Evolutionary conservation across 768 basidiomycete species (phyloP).

Genomic region (Panaeolus papilionaceus): DNA sequence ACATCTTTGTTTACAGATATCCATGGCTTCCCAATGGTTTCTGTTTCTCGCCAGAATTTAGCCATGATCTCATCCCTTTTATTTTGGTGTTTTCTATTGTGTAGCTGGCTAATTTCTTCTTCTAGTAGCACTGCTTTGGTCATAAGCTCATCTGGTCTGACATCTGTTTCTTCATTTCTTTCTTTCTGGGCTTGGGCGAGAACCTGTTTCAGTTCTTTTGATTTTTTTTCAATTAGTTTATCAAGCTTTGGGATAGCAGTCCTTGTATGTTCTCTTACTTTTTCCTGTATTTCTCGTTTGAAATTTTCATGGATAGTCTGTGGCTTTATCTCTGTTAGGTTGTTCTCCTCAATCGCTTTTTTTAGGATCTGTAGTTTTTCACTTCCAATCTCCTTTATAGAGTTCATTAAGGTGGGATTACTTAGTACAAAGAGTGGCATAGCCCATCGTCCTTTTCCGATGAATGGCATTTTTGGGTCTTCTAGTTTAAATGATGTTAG

Average conservation of each 20-base stretch:
- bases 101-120: background rate
- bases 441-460: too few relatives aligned
- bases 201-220: background rate
- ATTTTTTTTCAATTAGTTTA: background rate
- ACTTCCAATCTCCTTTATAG: slow-evolving; percentile 8
- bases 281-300: slow-evolving; percentile 5
- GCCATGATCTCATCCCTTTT: background rate
- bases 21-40: slow-evolving; percentile 15
- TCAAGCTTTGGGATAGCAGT: slow-evolving; percentile 8
- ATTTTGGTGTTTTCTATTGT: background rate
- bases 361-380: background rate
- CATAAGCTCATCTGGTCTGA: background rate
- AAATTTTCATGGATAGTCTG: slow-evolving; percentile 8
- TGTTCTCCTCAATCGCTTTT: slow-evolving; percentile 15
- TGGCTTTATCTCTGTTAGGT: background rate
- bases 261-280: slow-evolving; percentile 7
- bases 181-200: background rate
- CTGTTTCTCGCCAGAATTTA: background rate
- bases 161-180: too few relatives aligned
- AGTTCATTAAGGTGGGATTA: slow-evolving; percentile 4
- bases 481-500: too few relatives aligned
- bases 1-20: background rate
- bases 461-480: too few relatives aligned
- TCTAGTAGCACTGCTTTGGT: too few relatives aligned
- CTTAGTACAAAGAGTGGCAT: too few relatives aligned